Conservation (phyloP, 139 green algal genomes). For the Zygnema cylindricum region DNA sequence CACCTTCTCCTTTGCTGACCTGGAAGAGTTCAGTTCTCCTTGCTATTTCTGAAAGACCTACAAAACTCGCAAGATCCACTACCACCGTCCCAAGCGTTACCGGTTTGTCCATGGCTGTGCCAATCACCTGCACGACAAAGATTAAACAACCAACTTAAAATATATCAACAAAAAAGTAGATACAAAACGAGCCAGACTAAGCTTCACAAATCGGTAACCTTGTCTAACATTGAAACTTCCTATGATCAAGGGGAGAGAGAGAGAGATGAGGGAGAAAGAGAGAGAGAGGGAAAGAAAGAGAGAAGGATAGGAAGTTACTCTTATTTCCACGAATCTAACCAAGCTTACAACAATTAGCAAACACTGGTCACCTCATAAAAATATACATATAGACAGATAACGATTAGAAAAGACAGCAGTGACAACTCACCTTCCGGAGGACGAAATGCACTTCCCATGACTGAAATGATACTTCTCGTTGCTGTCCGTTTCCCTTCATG, state of each 20-base stretch:
- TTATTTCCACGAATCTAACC: neutral
- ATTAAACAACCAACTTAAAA: neutral
- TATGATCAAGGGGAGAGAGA: neutral
- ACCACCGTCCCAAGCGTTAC: neutral
- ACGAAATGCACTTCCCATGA: constrained; percentile 35
- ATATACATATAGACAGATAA: no score
- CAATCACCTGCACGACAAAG: constrained; percentile 14
- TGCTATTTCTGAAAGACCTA: neutral
- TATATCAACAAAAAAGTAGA: neutral
- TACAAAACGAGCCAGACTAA: neutral
- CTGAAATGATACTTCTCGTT: constrained; percentile 21
- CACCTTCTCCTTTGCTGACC: neutral
- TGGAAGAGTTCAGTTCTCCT: neutral
- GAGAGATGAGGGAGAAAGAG: neutral
- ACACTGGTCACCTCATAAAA: no score
- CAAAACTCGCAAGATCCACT: neutral
- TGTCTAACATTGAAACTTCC: no score
- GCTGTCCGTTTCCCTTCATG: neutral
- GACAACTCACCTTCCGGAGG: constrained; percentile 16
- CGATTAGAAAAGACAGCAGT: neutral
- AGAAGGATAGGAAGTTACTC: neutral
- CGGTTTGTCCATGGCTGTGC: neutral
- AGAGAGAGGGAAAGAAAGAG: neutral
- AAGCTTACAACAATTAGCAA: neutral
- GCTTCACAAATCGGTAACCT: no score